A percentile compares a stretch with the other conserved stretches of the same genome.
Conservation (phyloP, 345 rosid species). For the Brassica cretica region DNA sequence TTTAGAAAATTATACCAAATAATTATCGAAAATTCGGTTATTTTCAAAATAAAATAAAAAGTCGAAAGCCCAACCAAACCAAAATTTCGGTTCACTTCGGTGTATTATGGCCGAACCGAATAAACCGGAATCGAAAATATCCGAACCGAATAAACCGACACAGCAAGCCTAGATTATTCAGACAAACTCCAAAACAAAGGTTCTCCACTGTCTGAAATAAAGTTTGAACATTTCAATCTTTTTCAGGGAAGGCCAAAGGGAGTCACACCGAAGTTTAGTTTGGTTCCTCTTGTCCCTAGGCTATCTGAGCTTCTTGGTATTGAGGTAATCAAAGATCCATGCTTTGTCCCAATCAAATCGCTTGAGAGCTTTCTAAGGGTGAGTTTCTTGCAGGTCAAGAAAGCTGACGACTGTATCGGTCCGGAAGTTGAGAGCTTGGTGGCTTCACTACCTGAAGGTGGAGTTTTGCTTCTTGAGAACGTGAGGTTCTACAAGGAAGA, state of each 20-base stretch:
- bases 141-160: neutral
- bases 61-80: neutral
- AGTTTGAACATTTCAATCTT: constrained; percentile 20
- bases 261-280: constrained; percentile 86
- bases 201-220: neutral
- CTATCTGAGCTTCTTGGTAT: constrained; percentile 83
- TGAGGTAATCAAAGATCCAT: constrained; percentile 47
- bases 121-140: neutral
- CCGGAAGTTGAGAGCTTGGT: constrained; percentile 75
- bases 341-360: neutral
- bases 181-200: neutral
- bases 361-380: neutral
- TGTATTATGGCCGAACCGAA: neutral
- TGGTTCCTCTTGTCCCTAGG: constrained; percentile 92
- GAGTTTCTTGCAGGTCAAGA: constrained; percentile 56
- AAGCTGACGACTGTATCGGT: constrained; percentile 83
- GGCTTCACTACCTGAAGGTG: constrained; percentile 65
- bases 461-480: constrained; percentile 82
- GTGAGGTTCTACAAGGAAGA: constrained; percentile 91
- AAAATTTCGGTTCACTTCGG: neutral
- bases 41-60: neutral
- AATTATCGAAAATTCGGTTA: neutral
- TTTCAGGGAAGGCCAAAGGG: constrained; percentile 95
- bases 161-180: neutral
- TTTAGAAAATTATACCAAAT: neutral